A percentile compares a stretch with the other conserved stretches of the same genome.
Conservation (phyloP, 2,329 filamentous ascomycete species). For the Uncinocarpus reesii region DNA sequence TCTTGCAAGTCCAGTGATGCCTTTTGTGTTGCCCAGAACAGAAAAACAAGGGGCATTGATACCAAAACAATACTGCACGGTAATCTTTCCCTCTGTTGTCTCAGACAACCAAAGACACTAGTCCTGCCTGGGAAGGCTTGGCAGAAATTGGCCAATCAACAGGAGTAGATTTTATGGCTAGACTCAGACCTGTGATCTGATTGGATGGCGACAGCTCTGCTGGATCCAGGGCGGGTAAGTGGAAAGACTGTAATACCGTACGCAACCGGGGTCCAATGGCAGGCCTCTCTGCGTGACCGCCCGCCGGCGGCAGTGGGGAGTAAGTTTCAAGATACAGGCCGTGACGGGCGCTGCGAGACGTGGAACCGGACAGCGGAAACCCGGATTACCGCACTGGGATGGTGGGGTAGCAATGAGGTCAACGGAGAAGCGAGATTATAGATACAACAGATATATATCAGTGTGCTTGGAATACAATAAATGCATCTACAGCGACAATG, state of each 20-base stretch:
- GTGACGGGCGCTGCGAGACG: background rate
- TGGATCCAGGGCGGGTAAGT: background rate
- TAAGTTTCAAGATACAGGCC: background rate
- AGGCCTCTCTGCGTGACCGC: background rate
- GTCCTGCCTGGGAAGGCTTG: background rate
- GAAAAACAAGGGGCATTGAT: constrained; percentile 7
- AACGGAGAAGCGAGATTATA: too few species aligned
- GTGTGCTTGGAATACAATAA: too few species aligned
- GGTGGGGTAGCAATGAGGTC: background rate
- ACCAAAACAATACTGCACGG: constrained; percentile 1
- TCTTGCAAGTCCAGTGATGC: background rate
- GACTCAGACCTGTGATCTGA: background rate
- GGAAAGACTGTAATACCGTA: background rate
- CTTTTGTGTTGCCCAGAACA: background rate
- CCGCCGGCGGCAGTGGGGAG: background rate
- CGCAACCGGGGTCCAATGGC: background rate
- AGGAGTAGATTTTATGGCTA: too few species aligned
- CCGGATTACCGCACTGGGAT: background rate
- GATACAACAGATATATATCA: too few species aligned
- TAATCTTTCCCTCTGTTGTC: constrained; percentile 4
- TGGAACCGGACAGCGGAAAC: constrained; percentile 2
- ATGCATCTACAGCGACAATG: too few species aligned
- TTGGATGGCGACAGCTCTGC: background rate
- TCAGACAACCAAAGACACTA: background rate
- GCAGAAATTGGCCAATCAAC: background rate